phyloP scores from a whole-genome alignment of 371 early-diverging fungal species.

The Conidiobolus incongruus region DNA sequence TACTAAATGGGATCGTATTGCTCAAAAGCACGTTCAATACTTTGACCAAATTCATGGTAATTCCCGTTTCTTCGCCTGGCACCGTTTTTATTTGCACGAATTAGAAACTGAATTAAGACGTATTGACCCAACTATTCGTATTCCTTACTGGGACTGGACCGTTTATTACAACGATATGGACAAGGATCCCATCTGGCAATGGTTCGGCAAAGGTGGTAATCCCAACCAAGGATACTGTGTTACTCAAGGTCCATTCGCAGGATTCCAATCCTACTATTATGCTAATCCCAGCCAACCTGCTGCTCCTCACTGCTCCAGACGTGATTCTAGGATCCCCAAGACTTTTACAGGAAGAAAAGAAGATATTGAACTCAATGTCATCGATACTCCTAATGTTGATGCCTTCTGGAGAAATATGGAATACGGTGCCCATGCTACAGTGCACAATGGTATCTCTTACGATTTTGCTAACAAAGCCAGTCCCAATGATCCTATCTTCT shows the following conservation, averaged over 20 bases:
- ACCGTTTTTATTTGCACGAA: neutral
- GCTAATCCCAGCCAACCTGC: neutral
- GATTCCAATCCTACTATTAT: neutral
- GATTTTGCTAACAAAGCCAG: neutral
- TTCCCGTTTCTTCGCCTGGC: slow-evolving; percentile 2
- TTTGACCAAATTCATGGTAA: neutral
- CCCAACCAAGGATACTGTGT: neutral
- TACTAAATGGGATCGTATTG: slow-evolving; percentile 1
- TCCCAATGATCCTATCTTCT: slow-evolving; percentile 5
- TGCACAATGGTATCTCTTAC: slow-evolving; percentile 1
- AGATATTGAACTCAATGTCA: slow-evolving; percentile 1
- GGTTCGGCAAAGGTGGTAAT: slow-evolving; percentile 8
- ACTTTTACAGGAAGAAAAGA: too few relatives aligned
- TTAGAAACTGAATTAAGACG: neutral
- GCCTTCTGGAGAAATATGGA: neutral
- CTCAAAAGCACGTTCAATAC: neutral
- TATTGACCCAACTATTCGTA: neutral
- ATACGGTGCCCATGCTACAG: neutral
- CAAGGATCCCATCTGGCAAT: slow-evolving; percentile 4
- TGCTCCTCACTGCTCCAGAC: neutral
- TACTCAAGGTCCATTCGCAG: neutral
- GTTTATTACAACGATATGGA: slow-evolving; percentile 6
- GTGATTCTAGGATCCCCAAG: neutral
- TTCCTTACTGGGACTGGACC: slow-evolving; percentile 13
- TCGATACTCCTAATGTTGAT: too few relatives aligned